phyloP scores from a whole-genome alignment of 2,329 filamentous ascomycete genomes.

The Curvularia spicifera region DNA sequence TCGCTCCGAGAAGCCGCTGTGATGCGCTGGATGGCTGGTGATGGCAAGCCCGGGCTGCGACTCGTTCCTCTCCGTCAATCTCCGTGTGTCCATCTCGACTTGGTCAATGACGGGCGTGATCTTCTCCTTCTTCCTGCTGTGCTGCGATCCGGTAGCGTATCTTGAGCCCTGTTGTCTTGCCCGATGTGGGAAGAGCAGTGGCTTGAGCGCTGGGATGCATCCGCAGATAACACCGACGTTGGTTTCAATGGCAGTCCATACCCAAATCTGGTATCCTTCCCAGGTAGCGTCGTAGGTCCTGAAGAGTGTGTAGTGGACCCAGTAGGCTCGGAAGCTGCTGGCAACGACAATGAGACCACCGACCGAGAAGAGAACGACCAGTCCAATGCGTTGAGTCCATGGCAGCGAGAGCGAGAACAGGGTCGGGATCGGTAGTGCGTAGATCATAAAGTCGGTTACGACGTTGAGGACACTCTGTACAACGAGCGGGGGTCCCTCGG shows the following conservation, averaged over 20 bases:
- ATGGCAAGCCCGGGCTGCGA: conserved; percentile 32
- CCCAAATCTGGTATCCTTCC: conserved; percentile 52
- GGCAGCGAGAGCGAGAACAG: conserved; percentile 56
- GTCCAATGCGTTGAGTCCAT: conserved; percentile 52
- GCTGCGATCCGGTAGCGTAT: conserved; percentile 41
- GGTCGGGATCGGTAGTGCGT: conserved; percentile 55
- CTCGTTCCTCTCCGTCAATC: conserved; percentile 36
- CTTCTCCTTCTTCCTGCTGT: conserved; percentile 42
- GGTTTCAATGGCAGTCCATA: conserved; percentile 54
- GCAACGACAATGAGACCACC: conserved; percentile 56
- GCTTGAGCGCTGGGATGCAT: conserved; percentile 54
- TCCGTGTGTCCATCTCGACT: conserved; percentile 45
- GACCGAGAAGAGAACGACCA: conserved; percentile 53
- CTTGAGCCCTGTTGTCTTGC: conserved; percentile 39
- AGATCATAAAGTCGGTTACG: conserved; percentile 55
- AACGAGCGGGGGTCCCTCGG: conserved; percentile 55
- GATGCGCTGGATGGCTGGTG: conserved; percentile 19
- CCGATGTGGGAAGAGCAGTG: conserved; percentile 46
- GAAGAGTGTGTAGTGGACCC: conserved; percentile 54
- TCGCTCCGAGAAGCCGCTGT: conserved; percentile 29
- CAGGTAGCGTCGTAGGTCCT: conserved; percentile 56
- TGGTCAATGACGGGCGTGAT: conserved; percentile 42
- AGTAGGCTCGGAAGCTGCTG: conserved; percentile 56
- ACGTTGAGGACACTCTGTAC: conserved; percentile 54
- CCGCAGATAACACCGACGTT: conserved; percentile 55